Evolutionary conservation across 2,329 filamentous ascomycete species (phyloP), one percentile per base, ranked within the genome.

Genomic region (Ceratocystis colombiana): DNA sequence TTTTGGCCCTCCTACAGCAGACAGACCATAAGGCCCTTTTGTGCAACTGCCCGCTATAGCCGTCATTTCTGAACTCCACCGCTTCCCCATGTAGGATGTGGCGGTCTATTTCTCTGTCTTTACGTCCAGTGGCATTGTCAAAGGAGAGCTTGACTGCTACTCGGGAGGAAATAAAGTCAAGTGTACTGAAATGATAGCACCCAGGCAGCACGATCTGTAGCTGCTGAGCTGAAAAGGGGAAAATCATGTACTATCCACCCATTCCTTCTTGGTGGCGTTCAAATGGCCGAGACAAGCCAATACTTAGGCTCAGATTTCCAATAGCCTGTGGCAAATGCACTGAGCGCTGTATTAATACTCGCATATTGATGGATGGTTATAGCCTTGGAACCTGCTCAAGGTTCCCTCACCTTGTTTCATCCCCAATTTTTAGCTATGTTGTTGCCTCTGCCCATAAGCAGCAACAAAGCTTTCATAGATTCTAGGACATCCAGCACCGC

Each of bases 231-330:
- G 37, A 12, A 41, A 41, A 41, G 20, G 48, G 1, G 22, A 7
- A 53, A 25, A 8, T 1, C 7, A 53, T 53, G 8, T 22, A 53
- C 7, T 25, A 25, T 25, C 15, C 48, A 12, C 37, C 37, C 37
- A 41, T 41, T 41, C 37, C 37, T 41, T 4, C 6, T 30, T 59
- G 12, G 53, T 59, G 28, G 53, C 53, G 53, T 10, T 59, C 53
- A 33, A 59, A 30, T 30, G 53, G 53, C 53, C 53, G 53, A 59
- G 53, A 59, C 53, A 59, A 33, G 53, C 53, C 53, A 59, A 59
- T 33, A 30, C 33, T 59, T 59, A 8, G 53, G 53, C 53, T 59
- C 53, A 59, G 2, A 37, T 59, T 59, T 20, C n/a, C 22, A 59
- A 59, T 37, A 59, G 22, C 8, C 15, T 6, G 53, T 59, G 53